These are phyloP conservation scores for Alternaria conjuncta DNA, from an alignment of 2,329 filamentous ascomycete species.

Conservation along the genomic window DNA sequence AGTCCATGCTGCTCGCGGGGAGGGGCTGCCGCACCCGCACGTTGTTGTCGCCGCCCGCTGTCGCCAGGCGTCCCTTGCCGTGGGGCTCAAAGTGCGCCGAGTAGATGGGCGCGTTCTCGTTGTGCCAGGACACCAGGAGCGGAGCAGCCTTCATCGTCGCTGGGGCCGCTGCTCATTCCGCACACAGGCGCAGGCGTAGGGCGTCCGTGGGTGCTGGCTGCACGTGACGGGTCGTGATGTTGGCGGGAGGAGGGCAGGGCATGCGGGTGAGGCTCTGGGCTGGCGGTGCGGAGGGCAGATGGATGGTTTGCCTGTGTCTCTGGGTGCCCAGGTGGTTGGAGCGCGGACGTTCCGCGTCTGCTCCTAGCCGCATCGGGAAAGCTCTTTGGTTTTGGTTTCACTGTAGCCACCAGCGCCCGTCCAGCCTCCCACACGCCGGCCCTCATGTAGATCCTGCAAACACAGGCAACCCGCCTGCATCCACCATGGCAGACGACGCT, in stretches of 20 bases:
- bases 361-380: constrained; percentile 26
- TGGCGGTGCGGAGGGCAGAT: constrained; percentile 3
- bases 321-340: constrained; percentile 24
- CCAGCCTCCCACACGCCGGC: background rate
- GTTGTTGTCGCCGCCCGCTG: constrained; percentile 94
- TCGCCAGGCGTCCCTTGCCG: constrained; percentile 89
- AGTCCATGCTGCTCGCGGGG: background rate
- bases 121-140: constrained; percentile 98
- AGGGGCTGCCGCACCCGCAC: constrained; percentile 72
- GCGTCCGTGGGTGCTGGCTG: constrained; percentile 14
- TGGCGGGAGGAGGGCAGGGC: background rate
- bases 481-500: constrained; percentile 14
- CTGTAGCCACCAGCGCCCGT: constrained; percentile 5
- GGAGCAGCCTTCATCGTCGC: constrained; percentile 88
- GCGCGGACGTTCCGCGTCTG: constrained; percentile 27
- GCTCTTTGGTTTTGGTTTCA: constrained; percentile 19
- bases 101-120: constrained; percentile 95
- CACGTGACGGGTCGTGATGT: constrained; percentile 11
- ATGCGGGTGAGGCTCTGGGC: background rate
- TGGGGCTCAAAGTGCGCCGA: constrained; percentile 95
- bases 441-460: background rate
- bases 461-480: background rate
- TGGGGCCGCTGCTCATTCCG: constrained; percentile 23
- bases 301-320: constrained; percentile 18
- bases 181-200: constrained; percentile 2